These are phyloP conservation scores for Aspergillus ustus DNA, from an alignment of 2,329 filamentous ascomycete species.

Conservation along the genomic window DNA sequence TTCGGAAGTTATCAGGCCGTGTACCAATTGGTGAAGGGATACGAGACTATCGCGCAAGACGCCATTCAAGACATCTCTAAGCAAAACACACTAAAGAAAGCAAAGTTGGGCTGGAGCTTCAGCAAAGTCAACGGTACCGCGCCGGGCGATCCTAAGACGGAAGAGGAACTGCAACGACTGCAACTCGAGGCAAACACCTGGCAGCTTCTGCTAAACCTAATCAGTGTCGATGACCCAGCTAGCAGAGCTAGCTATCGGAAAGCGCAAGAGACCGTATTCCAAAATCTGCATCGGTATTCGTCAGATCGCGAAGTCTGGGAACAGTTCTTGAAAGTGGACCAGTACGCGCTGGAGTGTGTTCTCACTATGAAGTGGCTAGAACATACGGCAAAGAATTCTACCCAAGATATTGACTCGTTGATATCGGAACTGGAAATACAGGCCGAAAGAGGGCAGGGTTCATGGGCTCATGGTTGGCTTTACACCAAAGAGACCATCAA, in stretches of 20 bases:
- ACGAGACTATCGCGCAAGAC: conserved; percentile 60
- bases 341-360: conserved; percentile 75
- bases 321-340: conserved; percentile 74
- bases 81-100: conserved; percentile 46
- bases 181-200: conserved; percentile 88
- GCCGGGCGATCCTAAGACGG: conserved; percentile 30
- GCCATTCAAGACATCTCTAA: conserved; percentile 51
- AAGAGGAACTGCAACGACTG: conserved; percentile 60
- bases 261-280: conserved; percentile 46
- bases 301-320: conserved; percentile 69
- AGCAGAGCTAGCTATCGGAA: conserved; percentile 44
- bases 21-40: conserved; percentile 70
- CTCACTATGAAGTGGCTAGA: conserved; percentile 87
- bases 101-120: conserved; percentile 36
- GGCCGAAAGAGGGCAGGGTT: conserved; percentile 74
- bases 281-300: conserved; percentile 59
- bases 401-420: conserved; percentile 74
- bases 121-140: conserved; percentile 26
- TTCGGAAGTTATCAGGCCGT: conserved; percentile 66
- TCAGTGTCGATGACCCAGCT: conserved; percentile 69
- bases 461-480: conserved; percentile 87
- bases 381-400: conserved; percentile 69
- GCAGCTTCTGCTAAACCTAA: conserved; percentile 77
- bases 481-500: conserved; percentile 92
- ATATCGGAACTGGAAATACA: conserved; percentile 76